Conservation (phyloP, 805 yeast species). For the Suhomyces sp. region DNA sequence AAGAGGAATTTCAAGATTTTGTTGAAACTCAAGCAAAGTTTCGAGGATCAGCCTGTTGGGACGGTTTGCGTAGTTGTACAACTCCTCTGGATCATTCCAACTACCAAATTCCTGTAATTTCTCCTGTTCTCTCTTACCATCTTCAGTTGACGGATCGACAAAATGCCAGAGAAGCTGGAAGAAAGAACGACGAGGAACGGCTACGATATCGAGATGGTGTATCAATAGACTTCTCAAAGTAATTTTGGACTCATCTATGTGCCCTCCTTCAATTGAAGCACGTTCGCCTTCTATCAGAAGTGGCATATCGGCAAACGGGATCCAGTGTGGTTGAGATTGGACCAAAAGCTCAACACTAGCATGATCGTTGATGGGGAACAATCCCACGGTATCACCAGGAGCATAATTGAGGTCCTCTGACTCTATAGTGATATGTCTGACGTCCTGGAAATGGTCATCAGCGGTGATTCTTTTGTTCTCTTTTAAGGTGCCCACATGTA, state of each 20-base stretch:
- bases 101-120: conserved; percentile 73
- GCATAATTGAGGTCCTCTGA: conserved; percentile 36
- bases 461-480: conserved; percentile 63
- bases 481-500: conserved; percentile 44
- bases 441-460: conserved; percentile 84
- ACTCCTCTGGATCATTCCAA: conserved; percentile 72
- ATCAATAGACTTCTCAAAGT: conserved; percentile 72
- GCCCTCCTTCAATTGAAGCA: conserved; percentile 55
- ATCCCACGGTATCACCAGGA: conserved; percentile 80
- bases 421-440: conserved; percentile 56
- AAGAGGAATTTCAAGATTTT: conserved; percentile 67
- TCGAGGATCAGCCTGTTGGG: conserved; percentile 88
- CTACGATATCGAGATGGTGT: conserved; percentile 76
- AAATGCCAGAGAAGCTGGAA: conserved; percentile 75
- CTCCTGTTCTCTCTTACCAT: conserved; percentile 70
- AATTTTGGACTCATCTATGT: conserved; percentile 44
- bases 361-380: conserved; percentile 72
- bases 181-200: conserved; percentile 83
- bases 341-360: conserved; percentile 63
- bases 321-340: conserved; percentile 68
- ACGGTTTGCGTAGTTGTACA: conserved; percentile 88
- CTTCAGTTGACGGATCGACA: conserved; percentile 41
- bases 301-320: conserved; percentile 62
- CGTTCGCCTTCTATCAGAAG: conserved; percentile 35
- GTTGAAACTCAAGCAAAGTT: conserved; percentile 75